These are phyloP conservation scores for Euphorbia pulcherrima DNA, from an alignment of 345 rosid species.

Conservation along the genomic window DNA sequence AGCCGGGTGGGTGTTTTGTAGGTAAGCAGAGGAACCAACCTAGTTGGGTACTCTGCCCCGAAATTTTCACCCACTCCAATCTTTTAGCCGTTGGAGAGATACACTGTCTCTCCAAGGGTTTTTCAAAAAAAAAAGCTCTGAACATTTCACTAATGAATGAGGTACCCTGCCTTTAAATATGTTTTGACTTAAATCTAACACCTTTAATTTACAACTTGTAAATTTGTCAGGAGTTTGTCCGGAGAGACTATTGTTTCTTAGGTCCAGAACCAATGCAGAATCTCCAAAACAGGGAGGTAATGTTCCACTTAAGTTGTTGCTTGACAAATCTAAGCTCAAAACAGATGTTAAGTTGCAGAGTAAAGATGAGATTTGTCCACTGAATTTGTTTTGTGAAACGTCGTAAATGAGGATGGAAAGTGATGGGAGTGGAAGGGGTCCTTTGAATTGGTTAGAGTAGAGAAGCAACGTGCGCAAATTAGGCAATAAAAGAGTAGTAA, in stretches of 20 bases:
- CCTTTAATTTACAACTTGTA: not conserved
- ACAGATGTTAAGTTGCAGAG: not conserved
- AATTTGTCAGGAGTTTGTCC: not conserved
- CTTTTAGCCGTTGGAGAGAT: too few relatives aligned
- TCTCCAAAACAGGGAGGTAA: not conserved
- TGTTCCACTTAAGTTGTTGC: not conserved
- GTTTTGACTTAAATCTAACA: constrained; percentile 2
- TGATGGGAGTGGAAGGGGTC: constrained; percentile 8
- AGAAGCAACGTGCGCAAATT: not conserved
- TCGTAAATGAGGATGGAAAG: not conserved
- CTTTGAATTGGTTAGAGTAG: not conserved
- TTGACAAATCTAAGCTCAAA: not conserved
- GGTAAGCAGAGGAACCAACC: too few relatives aligned
- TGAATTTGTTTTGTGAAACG: not conserved
- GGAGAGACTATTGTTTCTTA: not conserved
- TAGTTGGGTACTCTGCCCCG: too few relatives aligned
- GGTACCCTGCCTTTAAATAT: constrained; percentile 14
- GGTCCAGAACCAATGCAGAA: not conserved
- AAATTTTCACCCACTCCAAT: too few relatives aligned
- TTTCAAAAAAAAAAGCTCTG: too few relatives aligned
- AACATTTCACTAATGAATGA: not conserved
- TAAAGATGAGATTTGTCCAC: not conserved
- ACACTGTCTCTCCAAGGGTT: too few relatives aligned
- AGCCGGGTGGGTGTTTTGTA: too few relatives aligned
- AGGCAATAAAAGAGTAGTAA: not conserved